A percentile compares a stretch with the other conserved stretches of the same genome.
Evolutionary conservation across 345 rosid species (phyloP).

Genomic region (Aegle marmelos): DNA sequence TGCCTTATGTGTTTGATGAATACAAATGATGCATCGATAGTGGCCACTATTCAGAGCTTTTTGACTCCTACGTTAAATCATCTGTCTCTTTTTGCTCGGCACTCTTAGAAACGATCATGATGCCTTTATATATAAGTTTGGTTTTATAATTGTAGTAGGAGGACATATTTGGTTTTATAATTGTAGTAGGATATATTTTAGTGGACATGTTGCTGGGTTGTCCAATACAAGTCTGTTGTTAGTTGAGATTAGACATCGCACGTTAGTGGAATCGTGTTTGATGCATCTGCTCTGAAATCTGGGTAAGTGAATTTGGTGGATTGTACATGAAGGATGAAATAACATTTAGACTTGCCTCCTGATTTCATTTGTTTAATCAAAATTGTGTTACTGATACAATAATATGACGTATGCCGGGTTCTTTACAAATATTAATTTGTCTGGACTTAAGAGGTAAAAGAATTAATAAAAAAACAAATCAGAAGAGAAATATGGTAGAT

Average conservation of each 20-base stretch:
- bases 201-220: background rate
- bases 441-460: no score
- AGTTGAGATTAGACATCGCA: background rate
- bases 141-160: background rate
- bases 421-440: no score
- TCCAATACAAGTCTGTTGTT: background rate
- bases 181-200: background rate
- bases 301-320: no score
- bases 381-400: no score
- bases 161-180: no score
- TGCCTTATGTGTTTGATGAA: background rate
- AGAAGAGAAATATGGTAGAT: no score
- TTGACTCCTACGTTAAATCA: conserved; percentile 14
- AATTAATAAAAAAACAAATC: no score
- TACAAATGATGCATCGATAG: background rate
- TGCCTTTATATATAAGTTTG: background rate
- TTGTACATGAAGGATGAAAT: no score
- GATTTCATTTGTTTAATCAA: no score
- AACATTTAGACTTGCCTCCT: no score
- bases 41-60: conserved; percentile 9
- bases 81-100: conserved; percentile 5
- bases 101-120: background rate
- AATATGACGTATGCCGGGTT: no score
- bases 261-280: background rate
- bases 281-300: no score